Evolutionary conservation across 306 rosid genomes (phyloP), one percentile per base, ranked within the genome.

Genomic region (Fragaria vesca): DNA sequence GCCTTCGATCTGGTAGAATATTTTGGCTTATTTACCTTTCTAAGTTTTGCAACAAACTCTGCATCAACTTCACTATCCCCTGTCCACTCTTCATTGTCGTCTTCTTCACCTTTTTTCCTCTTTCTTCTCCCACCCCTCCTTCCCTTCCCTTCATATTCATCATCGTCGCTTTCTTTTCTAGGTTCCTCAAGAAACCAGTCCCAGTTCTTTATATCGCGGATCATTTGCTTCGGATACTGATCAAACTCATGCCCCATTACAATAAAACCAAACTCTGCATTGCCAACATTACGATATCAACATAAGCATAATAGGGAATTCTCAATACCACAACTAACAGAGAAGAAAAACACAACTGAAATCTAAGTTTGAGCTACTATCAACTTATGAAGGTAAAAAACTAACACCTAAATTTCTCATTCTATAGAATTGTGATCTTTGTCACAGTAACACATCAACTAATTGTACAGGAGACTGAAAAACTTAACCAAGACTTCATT

Each of bases 261-360:
- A 61, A 91, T 73, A 79, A 94, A 94, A 71, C 97, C 98, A 81
- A 92, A 88, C 90, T 89, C 97, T 92, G 90, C 87, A 87, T 78
- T 71, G 71, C 72, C 67, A 79, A 71, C 70, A 7, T 18, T 12
- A 54, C 4, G 24, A 67, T 60, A 66, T 75, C 69, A 34, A 40
- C 77, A 73, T 61, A 74, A 79, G 69, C 38, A 68, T 40, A 73
- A 73, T 26, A 13, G 17, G 17, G 24, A 24, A 15, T 21, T 36
- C 68, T 24, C 34, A 17, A 15, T 30, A 71, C 46, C 12, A 7
- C 12, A n/a, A 13, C 26, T 7, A 73, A 12, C 15, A 18, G 4
- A 73, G 54, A 21, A 55, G 21, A 40, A 73, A 8, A 73, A 12
- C 2, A 12, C 50, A 36, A 38, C 21, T 40, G 45, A 65, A 65